Conservation (phyloP, 2,329 filamentous ascomycete species). For the Aureobasidium vineae region DNA sequence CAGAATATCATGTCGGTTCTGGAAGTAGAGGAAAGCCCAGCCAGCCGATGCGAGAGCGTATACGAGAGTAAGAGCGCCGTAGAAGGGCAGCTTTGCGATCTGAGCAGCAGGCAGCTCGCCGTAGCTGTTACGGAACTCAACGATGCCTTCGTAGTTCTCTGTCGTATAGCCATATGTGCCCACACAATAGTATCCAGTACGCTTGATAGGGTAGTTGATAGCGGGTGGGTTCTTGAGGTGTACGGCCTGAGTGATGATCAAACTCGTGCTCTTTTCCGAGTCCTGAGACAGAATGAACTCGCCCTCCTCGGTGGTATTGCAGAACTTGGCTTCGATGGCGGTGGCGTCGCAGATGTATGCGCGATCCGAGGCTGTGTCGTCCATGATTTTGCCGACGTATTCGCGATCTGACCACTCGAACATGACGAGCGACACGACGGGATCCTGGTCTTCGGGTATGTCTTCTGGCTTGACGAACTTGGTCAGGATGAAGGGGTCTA, state of each 20-base stretch:
- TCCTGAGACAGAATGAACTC: conserved; percentile 80
- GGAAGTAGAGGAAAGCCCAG: conserved; percentile 94
- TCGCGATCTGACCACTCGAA: conserved; percentile 91
- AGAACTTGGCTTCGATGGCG: conserved; percentile 66
- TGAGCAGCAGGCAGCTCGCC: conserved; percentile 93
- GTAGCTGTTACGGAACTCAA: conserved; percentile 94
- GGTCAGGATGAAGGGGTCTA: conserved; percentile 85
- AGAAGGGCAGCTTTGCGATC: conserved; percentile 96
- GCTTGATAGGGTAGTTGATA: conserved; percentile 79
- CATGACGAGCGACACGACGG: conserved; percentile 77
- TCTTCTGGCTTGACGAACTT: conserved; percentile 67
- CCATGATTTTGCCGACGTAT: conserved; percentile 67
- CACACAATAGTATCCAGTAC: conserved; percentile 96
- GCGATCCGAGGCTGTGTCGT: conserved; percentile 47
- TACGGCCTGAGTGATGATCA: conserved; percentile 76
- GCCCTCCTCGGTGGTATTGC: conserved; percentile 74
- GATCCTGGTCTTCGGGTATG: conserved; percentile 61
- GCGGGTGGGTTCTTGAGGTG: conserved; percentile 72
- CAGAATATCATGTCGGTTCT: conserved; percentile 89
- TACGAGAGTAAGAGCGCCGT: conserved; percentile 88
- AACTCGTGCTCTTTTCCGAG: conserved; percentile 65
- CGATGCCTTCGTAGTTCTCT: conserved; percentile 71
- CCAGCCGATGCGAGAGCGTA: conserved; percentile 85
- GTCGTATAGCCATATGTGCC: conserved; percentile 69
- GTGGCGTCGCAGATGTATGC: conserved; percentile 74